Conservation (phyloP, 1,284 basidiomycete species). For the Xerocomus nothofagi region DNA sequence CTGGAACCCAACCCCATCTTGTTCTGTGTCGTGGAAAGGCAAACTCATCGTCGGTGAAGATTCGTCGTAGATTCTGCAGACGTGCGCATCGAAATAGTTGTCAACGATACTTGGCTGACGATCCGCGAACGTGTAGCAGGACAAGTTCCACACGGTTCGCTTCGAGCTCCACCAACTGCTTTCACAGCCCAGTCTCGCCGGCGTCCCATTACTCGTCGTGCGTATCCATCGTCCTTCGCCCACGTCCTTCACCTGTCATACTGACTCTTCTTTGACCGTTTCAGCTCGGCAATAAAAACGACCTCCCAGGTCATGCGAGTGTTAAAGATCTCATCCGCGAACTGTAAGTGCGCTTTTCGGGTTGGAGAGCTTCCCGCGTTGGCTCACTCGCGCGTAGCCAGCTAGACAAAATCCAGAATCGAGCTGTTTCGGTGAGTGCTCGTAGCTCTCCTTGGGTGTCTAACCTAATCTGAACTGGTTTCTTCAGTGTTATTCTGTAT, state of each 20-base stretch:
- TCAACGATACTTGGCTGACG: constrained; percentile 4
- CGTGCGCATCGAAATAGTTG: constrained; percentile 44
- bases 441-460: not conserved
- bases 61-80: constrained; percentile 91
- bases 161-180: constrained; percentile 91
- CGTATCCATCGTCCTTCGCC: constrained; percentile 24
- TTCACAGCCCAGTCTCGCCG: constrained; percentile 66
- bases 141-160: constrained; percentile 83
- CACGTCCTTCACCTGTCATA: not conserved
- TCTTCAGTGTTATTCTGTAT: constrained; percentile 77
- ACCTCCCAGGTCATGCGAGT: constrained; percentile 74
- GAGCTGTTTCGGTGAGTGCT: constrained; percentile 79
- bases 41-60: constrained; percentile 42
- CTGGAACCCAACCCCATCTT: constrained; percentile 6
- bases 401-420: constrained; percentile 79
- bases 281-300: constrained; percentile 96
- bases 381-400: constrained; percentile 45
- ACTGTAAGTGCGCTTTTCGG: constrained; percentile 52
- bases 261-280: not conserved
- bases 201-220: constrained; percentile 88
- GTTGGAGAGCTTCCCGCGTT: not conserved
- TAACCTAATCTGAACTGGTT: not conserved
- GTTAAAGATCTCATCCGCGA: constrained; percentile 86
- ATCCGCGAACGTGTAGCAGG: constrained; percentile 45
- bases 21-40: constrained; percentile 10